Base-by-base conservation (phyloP, 768 basidiomycete species). In the Suillus subaureus region DNA sequence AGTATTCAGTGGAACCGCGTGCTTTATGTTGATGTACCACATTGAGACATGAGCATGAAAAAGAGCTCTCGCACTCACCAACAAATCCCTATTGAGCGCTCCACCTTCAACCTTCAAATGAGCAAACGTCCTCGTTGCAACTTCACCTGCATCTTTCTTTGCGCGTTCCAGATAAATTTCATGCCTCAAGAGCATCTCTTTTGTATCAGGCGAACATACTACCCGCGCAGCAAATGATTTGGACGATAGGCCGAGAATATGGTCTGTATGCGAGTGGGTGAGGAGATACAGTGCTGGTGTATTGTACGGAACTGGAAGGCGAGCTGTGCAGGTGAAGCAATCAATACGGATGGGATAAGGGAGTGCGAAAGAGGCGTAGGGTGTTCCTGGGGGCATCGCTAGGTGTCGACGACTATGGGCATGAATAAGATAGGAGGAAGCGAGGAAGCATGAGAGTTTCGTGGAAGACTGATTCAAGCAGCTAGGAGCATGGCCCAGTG, bases 311-410 rank as follows among this genome's bases (percentile, higher is more conserved):
- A 71, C 58, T 26, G 76, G 74, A 5, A 77, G 56, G 35, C 76
- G 66, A 6, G 83, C 76, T 23, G 77, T 75, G 42, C 75, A 70
- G 4, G 86, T 81, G 76, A 99, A 99, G 67, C 89, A 86, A 73
- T 99, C 96, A 35, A 98, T 89, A 1, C 94, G 89, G 58, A 98
- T 95, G 69, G 77, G 83, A 73, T 96, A 97, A 6, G 94, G 92
- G 7, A 82, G 83, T 6, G 91, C 80, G 72, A 93, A 90, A 1
- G 92, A 89, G 73, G 90, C 82, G 77, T 87, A 91, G 2, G 92
- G 92, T 0, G 93, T 87, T 70, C 91, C 91, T 42, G 81, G 79
- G 35, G 93, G 93, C 92, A 94, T 94, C 18, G 26, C 33, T 42
- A 15, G n/a, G 51, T 55, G 33, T 40, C 8, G 26, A 12, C 26